Percentiles rank a stretch among this genome's conserved stretches.
Conservation (phyloP, 306 rosid species). For the Prunus salicina region DNA sequence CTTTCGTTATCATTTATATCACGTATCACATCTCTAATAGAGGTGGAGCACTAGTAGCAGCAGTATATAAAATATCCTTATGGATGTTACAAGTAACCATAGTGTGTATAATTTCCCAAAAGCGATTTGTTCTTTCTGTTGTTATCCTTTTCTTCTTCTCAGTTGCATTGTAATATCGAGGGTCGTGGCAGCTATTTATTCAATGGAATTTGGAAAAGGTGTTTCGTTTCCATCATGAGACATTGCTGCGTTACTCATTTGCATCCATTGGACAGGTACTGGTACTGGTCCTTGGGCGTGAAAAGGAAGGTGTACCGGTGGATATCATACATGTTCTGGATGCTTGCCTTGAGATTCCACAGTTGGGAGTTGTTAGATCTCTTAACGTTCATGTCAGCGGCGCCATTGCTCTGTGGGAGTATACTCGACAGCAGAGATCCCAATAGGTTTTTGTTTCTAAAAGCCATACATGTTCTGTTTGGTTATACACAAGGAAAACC, state of each 20-base stretch:
- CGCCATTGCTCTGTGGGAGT: conserved; percentile 96
- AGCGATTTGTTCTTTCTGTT: not conserved
- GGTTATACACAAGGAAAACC: not conserved
- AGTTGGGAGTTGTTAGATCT: conserved; percentile 87
- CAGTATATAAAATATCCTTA: too few relatives aligned
- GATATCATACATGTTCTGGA: conserved; percentile 87
- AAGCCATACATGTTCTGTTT: not conserved
- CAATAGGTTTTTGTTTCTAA: conserved; percentile 17
- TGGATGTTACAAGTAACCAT: not conserved
- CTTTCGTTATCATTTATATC: too few relatives aligned
- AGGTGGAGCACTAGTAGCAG: too few relatives aligned
- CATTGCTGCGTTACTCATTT: not conserved
- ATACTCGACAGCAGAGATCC: conserved; percentile 86
- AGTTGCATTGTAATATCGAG: not conserved
- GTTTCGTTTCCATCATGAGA: not conserved
- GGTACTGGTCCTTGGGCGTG: conserved; percentile 92
- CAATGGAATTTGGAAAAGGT: not conserved
- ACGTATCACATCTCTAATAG: too few relatives aligned
- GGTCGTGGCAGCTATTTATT: not conserved
- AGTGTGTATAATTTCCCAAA: not conserved
- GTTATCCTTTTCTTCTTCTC: not conserved
- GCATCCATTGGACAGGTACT: conserved; percentile 52
- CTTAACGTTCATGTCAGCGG: conserved; percentile 97
- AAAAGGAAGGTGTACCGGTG: conserved; percentile 89
- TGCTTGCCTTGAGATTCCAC: conserved; percentile 90